Percentiles rank a stretch among this genome's conserved stretches.
Evolutionary conservation across 106 monocot species (phyloP).

Genomic region (Phalaenopsis equestris): DNA sequence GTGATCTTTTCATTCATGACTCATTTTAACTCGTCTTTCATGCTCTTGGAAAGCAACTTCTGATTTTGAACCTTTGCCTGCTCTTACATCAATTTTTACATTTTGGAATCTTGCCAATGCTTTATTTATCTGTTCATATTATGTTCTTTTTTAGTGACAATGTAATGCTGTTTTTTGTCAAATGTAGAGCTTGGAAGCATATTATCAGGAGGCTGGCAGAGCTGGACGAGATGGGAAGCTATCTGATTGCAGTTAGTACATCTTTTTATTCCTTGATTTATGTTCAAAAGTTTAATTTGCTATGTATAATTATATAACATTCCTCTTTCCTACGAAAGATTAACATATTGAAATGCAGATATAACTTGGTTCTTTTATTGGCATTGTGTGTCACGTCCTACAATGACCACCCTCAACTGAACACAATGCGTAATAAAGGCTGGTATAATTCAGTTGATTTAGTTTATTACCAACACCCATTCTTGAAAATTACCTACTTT

Average conservation of each 20-base stretch:
- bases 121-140: not conserved
- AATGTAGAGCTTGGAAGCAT: slow-evolving; percentile 92
- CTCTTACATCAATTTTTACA: not conserved
- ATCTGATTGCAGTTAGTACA: slow-evolving; percentile 81
- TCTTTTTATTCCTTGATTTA: not conserved
- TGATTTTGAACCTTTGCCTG: not conserved
- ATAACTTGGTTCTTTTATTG: not conserved
- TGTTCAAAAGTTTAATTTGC: not conserved
- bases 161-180: slow-evolving; percentile 9
- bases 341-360: not conserved
- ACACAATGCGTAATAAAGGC: too few species aligned
- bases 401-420: too few species aligned
- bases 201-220: slow-evolving; percentile 99
- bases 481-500: too few species aligned
- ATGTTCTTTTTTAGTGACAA: not conserved
- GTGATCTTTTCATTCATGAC: not conserved
- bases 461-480: too few species aligned
- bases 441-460: too few species aligned
- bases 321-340: not conserved
- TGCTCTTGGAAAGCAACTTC: not conserved
- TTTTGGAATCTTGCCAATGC: not conserved
- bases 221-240: slow-evolving; percentile 95
- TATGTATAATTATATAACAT: not conserved
- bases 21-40: not conserved
- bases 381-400: too few species aligned